Conservation (phyloP, 176 grass and related monocot species). For the Olyra latifolia region DNA sequence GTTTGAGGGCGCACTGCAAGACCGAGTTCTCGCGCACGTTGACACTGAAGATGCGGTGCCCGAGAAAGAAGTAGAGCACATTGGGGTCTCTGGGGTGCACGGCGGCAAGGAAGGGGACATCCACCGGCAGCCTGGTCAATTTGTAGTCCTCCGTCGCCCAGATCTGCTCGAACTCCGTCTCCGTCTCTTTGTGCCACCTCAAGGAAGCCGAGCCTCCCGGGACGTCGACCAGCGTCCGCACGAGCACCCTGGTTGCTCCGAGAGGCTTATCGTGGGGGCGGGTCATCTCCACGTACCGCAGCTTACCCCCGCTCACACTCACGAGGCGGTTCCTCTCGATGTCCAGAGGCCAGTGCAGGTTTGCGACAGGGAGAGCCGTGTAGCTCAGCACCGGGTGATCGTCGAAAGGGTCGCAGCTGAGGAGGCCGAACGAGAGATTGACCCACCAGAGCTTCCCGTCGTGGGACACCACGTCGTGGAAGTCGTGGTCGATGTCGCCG, state of each 20-base stretch:
- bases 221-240: not conserved
- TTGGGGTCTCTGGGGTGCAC: not conserved
- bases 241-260: not conserved
- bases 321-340: not conserved
- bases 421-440: slow-evolving; percentile 18
- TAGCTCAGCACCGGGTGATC: not conserved
- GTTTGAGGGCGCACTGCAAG: not conserved
- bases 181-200: not conserved
- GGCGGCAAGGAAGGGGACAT: not conserved
- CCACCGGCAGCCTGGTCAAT: not conserved
- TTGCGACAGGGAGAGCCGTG: not conserved
- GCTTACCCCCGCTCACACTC: slow-evolving; percentile 17
- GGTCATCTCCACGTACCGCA: not conserved
- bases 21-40: not conserved
- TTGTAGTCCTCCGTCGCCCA: slow-evolving; percentile 19
- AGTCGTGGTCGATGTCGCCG: too few relatives aligned
- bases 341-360: not conserved
- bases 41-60: not conserved
- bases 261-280: not conserved
- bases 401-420: slow-evolving; percentile 12
- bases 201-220: not conserved
- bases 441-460: slow-evolving; percentile 35
- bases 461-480: slow-evolving; percentile 15
- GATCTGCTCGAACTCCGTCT: not conserved
- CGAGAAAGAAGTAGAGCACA: slow-evolving; percentile 19